Conservation (phyloP, 2,329 filamentous ascomycete species). For the Amauroascus niger region DNA sequence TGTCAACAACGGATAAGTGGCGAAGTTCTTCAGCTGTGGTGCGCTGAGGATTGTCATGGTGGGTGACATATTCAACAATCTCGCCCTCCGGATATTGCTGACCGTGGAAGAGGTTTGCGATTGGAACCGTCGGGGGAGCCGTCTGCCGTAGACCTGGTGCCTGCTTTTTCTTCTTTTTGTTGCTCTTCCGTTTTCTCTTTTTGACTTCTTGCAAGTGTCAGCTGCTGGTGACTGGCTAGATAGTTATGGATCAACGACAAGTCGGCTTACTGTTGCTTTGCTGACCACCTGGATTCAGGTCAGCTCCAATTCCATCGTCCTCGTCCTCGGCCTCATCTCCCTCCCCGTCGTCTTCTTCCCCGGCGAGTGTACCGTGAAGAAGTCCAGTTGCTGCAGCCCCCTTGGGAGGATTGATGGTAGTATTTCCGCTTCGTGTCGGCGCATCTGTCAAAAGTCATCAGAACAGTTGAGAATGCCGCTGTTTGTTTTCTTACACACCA, state of each 20-base stretch:
- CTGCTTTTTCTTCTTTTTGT: slow-evolving; percentile 29
- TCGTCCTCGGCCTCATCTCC: too few relatives aligned
- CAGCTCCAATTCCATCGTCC: slow-evolving; percentile 19
- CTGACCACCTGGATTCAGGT: slow-evolving; percentile 14
- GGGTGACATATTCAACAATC: slow-evolving; percentile 33
- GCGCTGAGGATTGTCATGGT: slow-evolving; percentile 36
- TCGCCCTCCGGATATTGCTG: slow-evolving; percentile 40
- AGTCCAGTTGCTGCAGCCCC: slow-evolving; percentile 3
- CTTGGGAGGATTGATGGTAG: slow-evolving; percentile 6
- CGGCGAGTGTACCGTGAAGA: slow-evolving; percentile 10
- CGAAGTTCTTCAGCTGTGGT: slow-evolving; percentile 42
- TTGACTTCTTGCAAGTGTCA: too few relatives aligned
- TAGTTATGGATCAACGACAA: too few relatives aligned
- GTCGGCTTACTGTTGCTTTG: slow-evolving; percentile 8
- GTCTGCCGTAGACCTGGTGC: slow-evolving; percentile 29
- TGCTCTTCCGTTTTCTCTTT: too few relatives aligned
- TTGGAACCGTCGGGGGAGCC: slow-evolving; percentile 39
- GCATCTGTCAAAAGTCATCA: background rate
- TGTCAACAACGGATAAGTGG: slow-evolving; percentile 28
- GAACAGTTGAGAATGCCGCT: background rate
- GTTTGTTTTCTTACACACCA: slow-evolving; percentile 9
- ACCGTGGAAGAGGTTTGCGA: slow-evolving; percentile 40
- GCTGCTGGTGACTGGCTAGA: too few relatives aligned
- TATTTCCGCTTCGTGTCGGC: background rate
- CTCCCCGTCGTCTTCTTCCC: slow-evolving; percentile 19